phyloP scores from a whole-genome alignment of 208 protist species.

The Trypanosoma brucei region DNA sequence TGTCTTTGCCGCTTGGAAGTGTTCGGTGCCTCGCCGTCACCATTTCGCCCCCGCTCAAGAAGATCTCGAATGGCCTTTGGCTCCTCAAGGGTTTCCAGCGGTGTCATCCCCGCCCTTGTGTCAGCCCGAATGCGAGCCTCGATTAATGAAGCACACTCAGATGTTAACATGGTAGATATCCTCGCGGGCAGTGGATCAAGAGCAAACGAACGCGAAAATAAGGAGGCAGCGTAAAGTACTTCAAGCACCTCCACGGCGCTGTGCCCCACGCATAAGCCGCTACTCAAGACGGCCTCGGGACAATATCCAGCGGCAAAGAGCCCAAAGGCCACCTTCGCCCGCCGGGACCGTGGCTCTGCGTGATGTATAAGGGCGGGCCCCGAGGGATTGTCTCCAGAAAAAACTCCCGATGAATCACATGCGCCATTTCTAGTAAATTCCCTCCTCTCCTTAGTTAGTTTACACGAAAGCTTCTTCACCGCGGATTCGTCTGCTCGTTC shows the following conservation, averaged over 20 bases:
- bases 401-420: not conserved
- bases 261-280: constrained; percentile 50
- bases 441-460: not conserved
- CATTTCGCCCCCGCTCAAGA: not conserved
- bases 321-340: constrained; percentile 38
- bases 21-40: not conserved
- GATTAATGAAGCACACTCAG: constrained; percentile 16
- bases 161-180: constrained; percentile 16
- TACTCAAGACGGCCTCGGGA: constrained; percentile 43
- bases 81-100: constrained; percentile 10
- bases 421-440: not conserved
- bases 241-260: constrained; percentile 44
- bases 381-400: not conserved
- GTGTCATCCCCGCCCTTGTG: constrained; percentile 2
- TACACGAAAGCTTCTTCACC: not conserved
- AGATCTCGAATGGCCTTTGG: constrained; percentile 16
- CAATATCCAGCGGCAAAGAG: constrained; percentile 59
- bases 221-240: constrained; percentile 24
- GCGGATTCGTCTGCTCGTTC: constrained; percentile 14
- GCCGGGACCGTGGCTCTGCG: constrained; percentile 21
- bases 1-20: not conserved
- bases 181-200: constrained; percentile 38
- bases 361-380: not conserved
- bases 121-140: constrained; percentile 16
- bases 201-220: constrained; percentile 47